Percentiles rank a stretch among this genome's conserved stretches.
Conservation (phyloP, 2,329 filamentous ascomycete species). For the Trematosphaeria pertusa region DNA sequence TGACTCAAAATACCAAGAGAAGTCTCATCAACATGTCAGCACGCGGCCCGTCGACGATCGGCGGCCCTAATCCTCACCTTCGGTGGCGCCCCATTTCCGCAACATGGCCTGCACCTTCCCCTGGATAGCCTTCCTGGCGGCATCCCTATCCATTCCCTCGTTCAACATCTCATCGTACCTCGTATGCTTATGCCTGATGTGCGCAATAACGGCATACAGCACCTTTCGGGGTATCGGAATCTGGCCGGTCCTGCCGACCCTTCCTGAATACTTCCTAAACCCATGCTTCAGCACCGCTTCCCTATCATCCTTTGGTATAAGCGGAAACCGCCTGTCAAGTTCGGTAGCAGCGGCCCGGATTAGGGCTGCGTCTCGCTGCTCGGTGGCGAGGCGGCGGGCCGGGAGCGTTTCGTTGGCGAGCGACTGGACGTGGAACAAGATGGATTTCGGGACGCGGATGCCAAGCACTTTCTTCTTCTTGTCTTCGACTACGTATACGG, state of each 20-base stretch:
- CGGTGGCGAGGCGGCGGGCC: slow-evolving; percentile 49
- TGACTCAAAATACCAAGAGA: slow-evolving; percentile 22
- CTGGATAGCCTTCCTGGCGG: slow-evolving; percentile 31
- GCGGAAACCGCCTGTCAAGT: slow-evolving; percentile 50
- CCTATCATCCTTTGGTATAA: slow-evolving; percentile 47
- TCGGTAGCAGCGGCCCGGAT: slow-evolving; percentile 34
- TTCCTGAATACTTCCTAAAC: slow-evolving; percentile 54
- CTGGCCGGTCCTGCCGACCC: slow-evolving; percentile 56
- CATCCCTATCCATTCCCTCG: slow-evolving; percentile 17
- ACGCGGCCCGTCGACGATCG: not conserved
- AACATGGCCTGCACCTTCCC: slow-evolving; percentile 30
- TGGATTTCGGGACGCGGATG: slow-evolving; percentile 51
- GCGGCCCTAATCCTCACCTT: slow-evolving; percentile 23
- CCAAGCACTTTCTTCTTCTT: slow-evolving; percentile 46
- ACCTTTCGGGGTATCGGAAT: slow-evolving; percentile 51
- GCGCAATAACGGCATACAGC: slow-evolving; percentile 57
- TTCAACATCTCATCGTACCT: slow-evolving; percentile 54
- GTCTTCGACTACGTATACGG: slow-evolving; percentile 36
- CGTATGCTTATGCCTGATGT: slow-evolving; percentile 58
- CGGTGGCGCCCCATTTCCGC: slow-evolving; percentile 31
- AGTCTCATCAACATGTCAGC: slow-evolving; percentile 13
- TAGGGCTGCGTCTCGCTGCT: slow-evolving; percentile 33
- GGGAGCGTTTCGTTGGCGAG: slow-evolving; percentile 50
- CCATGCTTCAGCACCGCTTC: slow-evolving; percentile 50
- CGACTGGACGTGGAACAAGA: slow-evolving; percentile 48